A percentile compares a stretch with the other conserved stretches of the same genome.
These are phyloP conservation scores for Heliamphora pulchella DNA, from an alignment of 179 eudicot species.

Conservation along the genomic window DNA sequence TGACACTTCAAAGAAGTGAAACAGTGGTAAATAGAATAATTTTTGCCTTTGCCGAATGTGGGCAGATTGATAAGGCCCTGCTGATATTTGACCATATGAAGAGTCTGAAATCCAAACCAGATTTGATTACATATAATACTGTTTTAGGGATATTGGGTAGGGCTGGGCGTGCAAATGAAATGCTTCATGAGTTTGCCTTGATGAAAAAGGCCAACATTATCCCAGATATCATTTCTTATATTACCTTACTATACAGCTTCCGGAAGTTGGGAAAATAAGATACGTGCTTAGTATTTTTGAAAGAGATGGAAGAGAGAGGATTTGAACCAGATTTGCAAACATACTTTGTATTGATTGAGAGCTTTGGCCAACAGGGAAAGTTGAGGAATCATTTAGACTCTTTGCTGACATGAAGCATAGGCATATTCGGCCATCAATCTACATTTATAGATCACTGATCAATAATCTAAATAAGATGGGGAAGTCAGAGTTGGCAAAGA, in stretches of 20 bases:
- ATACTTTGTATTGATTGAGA: slow-evolving; percentile 70
- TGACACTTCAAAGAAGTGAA: slow-evolving; percentile 38
- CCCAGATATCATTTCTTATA: slow-evolving; percentile 68
- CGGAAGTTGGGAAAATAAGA: slow-evolving; percentile 61
- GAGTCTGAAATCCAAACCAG: slow-evolving; percentile 46
- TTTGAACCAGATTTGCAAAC: slow-evolving; percentile 64
- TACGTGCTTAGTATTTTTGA: slow-evolving; percentile 34
- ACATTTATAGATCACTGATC: slow-evolving; percentile 66
- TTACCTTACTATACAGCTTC: slow-evolving; percentile 58
- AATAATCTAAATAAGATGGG: slow-evolving; percentile 56
- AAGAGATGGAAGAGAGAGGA: slow-evolving; percentile 54
- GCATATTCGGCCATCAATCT: slow-evolving; percentile 52
- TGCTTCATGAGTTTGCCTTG: slow-evolving; percentile 53
- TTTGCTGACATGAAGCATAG: slow-evolving; percentile 57
- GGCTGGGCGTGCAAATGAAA: slow-evolving; percentile 53
- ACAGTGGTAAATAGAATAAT: slow-evolving; percentile 61
- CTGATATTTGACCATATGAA: slow-evolving; percentile 48
- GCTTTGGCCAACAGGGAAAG: slow-evolving; percentile 67
- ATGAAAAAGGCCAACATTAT: slow-evolving; percentile 52
- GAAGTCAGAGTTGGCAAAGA: slow-evolving; percentile 43
- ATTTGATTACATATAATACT: slow-evolving; percentile 67
- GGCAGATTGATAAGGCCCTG: slow-evolving; percentile 55
- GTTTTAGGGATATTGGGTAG: slow-evolving; percentile 59
- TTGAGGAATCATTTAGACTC: slow-evolving; percentile 56
- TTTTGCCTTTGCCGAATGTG: slow-evolving; percentile 55